Evolutionary conservation across 352 stramenopile genomes (phyloP), one percentile per base, ranked within the genome.

Genomic region (Saprolegnia parasitica): DNA sequence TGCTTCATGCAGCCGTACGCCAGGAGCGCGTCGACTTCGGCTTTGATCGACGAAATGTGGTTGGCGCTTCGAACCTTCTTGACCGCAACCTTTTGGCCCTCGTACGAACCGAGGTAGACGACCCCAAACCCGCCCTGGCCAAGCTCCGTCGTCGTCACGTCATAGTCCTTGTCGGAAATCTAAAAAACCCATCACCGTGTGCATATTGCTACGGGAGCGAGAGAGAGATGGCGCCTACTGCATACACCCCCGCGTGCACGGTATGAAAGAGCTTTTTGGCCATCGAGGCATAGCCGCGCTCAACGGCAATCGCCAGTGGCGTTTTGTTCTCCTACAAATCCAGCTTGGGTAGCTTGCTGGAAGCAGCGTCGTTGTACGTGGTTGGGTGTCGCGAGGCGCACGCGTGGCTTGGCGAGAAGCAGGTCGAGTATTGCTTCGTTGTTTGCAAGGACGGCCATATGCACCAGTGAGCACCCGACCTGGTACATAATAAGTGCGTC

Each of bases 51-150:
- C n/a, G 24, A 2, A 2, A 23, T 55, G n/a, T 29, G n/a, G 47
- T 55, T 29, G 24, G n/a, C 47, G 5, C 47, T 55, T 55, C 24
- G n/a, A 55, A 5, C 47, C 24, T 55, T 55, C 56, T 78, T 78
- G 39, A 75, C 58, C 1, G 68, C 74, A 26, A 77, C 32, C 4
- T 73, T 71, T 35, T 68, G 47, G 1, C 54, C 58, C 1, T 58
- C 52, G 46, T 76, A 79, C 29, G 56, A 64, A 8, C 60, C 74
- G 4, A 77, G 65, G 70, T 72, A 76, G 9, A 79, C 72, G 35
- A 76, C 72, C 6, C 72, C 74, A 37, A 71, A 77, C 64, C 67
- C 26, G 56, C 71, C 55, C 2, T 2, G 2, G 24, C 47, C 47
- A 2, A 55, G 47, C 47, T 29, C 24, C 24, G n/a, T 29, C 24